Base-by-base conservation (phyloP, 371 early-diverging fungal genomes). In the Lichtheimia corymbifera region DNA sequence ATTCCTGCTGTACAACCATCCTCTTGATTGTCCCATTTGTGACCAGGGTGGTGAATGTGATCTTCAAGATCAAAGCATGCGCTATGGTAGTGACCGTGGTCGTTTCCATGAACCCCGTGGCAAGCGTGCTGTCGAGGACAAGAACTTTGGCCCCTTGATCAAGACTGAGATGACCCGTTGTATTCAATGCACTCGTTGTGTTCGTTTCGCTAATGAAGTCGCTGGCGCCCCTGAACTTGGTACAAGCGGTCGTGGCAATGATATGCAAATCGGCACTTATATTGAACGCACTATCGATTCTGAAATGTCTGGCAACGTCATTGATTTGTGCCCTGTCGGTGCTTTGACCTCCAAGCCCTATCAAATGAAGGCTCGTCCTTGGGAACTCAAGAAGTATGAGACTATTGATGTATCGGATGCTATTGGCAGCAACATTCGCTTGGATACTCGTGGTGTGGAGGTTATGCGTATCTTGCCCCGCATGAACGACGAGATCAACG, bases 41-140 rank as follows among this genome's bases (percentile, higher is more conserved):
- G 98, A 98, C 78, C 97, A 97, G 77, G 98, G 97, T 80, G 98
- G 97, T 67, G 98, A 98, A 80, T 98, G 98, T 74, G 98, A 98
- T 76, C 83, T 98, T 61, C 97, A 98, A 81, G 98, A 98, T 76
- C 97, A 98, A 83, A 88, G 91, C 41, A 90, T 98, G 76, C 89
- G 97, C 61, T 98, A 93, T 72, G 98, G 98, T 63, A 83, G 90
- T 18, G 98, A 98, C 76, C 91, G 97, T 61, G 91, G 93, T 57
- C 90, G 98, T 65, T 95, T 93, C 79, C 47, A 73, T 44, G 96
- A 96, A 76, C 75, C 85, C 55, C 85, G 74, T 47, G 94, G 92
- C 61, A 97, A 97, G 85, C 93, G 98, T 65, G 94, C 98, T 20
- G 94, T 93, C 13, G 98, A 97, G 78, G 94, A 98, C 83, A 98